phyloP scores from a whole-genome alignment of 2,329 filamentous ascomycete genomes.

The Phialemoniopsis sp. region DNA sequence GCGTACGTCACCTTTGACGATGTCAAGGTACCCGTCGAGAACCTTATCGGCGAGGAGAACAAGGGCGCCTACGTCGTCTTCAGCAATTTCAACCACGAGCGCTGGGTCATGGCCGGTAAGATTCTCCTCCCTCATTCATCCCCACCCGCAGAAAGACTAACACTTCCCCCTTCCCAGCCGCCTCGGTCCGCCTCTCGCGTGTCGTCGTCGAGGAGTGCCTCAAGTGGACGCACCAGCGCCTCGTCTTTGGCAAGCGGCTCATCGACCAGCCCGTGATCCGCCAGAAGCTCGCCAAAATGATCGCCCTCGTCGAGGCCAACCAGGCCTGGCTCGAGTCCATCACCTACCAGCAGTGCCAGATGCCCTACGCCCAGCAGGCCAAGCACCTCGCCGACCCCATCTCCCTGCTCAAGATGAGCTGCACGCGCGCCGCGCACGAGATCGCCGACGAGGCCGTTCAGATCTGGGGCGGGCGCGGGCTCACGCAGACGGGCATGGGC shows the following conservation, averaged over 20 bases:
- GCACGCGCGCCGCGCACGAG: slow-evolving; percentile 74
- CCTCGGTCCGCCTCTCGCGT: slow-evolving; percentile 60
- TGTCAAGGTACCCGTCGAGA: slow-evolving; percentile 76
- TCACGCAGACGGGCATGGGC: slow-evolving; percentile 83
- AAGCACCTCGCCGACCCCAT: slow-evolving; percentile 76
- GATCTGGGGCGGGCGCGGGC: slow-evolving; percentile 77
- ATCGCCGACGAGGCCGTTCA: slow-evolving; percentile 81
- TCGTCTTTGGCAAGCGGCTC: slow-evolving; percentile 78
- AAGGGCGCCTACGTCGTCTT: slow-evolving; percentile 83
- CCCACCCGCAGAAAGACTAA: neutral
- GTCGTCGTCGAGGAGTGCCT: slow-evolving; percentile 77
- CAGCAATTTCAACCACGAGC: slow-evolving; percentile 86
- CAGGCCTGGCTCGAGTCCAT: slow-evolving; percentile 83
- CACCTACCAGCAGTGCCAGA: slow-evolving; percentile 84
- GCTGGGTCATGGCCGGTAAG: slow-evolving; percentile 69
- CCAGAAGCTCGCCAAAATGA: slow-evolving; percentile 87
- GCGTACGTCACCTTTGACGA: slow-evolving; percentile 81
- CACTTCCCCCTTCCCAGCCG: slow-evolving; percentile 33
- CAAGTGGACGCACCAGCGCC: slow-evolving; percentile 84
- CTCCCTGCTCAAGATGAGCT: slow-evolving; percentile 74
- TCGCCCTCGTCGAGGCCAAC: slow-evolving; percentile 74
- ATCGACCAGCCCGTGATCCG: slow-evolving; percentile 81
- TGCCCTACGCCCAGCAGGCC: slow-evolving; percentile 74
- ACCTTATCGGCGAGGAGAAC: slow-evolving; percentile 77
- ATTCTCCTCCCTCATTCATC: slow-evolving; percentile 8